phyloP scores from a whole-genome alignment of 352 stramenopile genomes.

The Phytophthora syringae region DNA sequence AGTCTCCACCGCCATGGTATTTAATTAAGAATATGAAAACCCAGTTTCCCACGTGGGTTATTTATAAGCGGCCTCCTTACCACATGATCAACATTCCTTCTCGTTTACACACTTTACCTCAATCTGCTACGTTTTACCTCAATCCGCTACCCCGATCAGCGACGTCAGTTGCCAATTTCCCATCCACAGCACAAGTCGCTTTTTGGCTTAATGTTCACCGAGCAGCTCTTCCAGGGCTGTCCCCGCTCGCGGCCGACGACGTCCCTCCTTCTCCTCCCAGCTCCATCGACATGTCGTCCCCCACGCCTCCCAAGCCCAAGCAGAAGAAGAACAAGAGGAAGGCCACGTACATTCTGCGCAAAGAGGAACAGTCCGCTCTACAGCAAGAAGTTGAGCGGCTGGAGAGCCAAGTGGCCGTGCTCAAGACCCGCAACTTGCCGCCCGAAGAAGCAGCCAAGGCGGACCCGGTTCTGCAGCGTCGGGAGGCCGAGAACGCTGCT shows the following conservation, averaged over 20 bases:
- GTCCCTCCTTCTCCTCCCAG: neutral
- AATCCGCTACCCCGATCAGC: no score
- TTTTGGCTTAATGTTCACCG: constrained; percentile 13
- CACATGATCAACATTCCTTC: no score
- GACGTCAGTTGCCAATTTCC: no score
- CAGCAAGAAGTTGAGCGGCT: constrained; percentile 38
- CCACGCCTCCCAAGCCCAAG: neutral
- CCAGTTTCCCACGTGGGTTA: no score
- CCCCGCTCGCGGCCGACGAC: neutral
- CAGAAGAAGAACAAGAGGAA: constrained; percentile 45
- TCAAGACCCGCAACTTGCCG: constrained; percentile 29
- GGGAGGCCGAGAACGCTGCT: constrained; percentile 30
- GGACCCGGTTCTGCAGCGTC: constrained; percentile 24
- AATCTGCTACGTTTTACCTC: no score
- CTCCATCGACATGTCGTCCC: no score
- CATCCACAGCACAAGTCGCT: neutral
- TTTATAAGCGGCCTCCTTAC: no score
- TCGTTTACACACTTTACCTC: no score
- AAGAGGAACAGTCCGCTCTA: constrained; percentile 43
- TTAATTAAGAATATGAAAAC: no score
- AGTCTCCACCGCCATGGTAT: neutral
- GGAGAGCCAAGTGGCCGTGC: constrained; percentile 43
- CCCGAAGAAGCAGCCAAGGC: constrained; percentile 23
- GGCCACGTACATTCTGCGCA: constrained; percentile 42
- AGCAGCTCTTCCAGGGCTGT: constrained; percentile 7